Evolutionary conservation across 2,329 filamentous ascomycete species (phyloP), one percentile per base, ranked within the genome.

Genomic region (Diaporthe sp.): DNA sequence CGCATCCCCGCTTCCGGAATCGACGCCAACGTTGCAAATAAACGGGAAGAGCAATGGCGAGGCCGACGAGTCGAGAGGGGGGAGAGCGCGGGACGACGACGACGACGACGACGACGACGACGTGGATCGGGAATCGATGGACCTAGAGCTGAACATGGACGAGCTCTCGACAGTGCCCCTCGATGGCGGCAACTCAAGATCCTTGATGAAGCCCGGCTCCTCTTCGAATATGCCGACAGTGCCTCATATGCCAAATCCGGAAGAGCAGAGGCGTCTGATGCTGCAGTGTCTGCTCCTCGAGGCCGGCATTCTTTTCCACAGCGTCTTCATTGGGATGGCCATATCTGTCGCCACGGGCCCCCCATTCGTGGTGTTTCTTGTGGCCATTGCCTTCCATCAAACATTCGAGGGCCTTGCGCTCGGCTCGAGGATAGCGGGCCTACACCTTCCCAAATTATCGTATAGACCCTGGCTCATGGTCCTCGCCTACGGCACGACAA

Each of bases 361-460:
- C 0, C 91, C 93, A 1, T 97, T 97, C 80, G 86, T 94, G 55
- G 93, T 96, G 17, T 94, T 97, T 76, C 86, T 97, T 0, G 87
- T 96, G 39, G 94, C 94, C 66, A 95, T 97, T 76, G 91, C 90
- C 77, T 96, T 96, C 83, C 94, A 97, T 80, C 94, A 97, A 84
- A 95, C 94, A 1, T 97, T 97, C 77, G 95, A 97, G 84, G 95
- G 95, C 2, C 91, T 97, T 19, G 95, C 95, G 0, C 89, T 97
- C 6, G 95, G 95, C 9, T 94, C 94, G 56, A 93, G 95, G 73
- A 97, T 97, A 78, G 94, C 94, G 0, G 93, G 94, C 13, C 91
- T 97, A 37, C 91, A 93, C 81, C 98, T 98, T 79, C 90, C 94
- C 0, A 88, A 89, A 27, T 88, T 89, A 3, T 96, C 94, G 0